Conservation (phyloP, 345 rosid species). For the Acer campestre region DNA sequence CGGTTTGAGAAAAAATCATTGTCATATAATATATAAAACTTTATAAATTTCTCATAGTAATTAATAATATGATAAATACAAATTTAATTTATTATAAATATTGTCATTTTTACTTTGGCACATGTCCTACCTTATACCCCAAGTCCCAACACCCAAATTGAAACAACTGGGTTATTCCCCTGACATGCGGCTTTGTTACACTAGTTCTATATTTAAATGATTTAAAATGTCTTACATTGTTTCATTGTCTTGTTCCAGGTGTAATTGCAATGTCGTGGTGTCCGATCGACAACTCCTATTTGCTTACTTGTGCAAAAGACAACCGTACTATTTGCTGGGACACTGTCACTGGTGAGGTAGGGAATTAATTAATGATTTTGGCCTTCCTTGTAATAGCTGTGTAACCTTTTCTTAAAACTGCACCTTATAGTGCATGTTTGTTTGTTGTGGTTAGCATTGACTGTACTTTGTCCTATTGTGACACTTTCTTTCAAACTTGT, state of each 20-base stretch:
- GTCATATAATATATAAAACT: too few relatives aligned
- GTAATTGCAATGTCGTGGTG: conserved; percentile 99
- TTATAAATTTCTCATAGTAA: too few relatives aligned
- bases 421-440: background rate
- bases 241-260: conserved; percentile 47
- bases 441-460: background rate
- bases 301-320: conserved; percentile 97
- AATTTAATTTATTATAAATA: too few relatives aligned
- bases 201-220: background rate
- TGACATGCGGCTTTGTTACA: too few relatives aligned
- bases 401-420: conserved; percentile 1
- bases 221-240: conserved; percentile 4
- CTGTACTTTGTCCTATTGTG: conserved; percentile 5
- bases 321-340: conserved; percentile 99
- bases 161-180: too few relatives aligned
- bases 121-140: too few relatives aligned
- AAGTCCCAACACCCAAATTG: too few relatives aligned
- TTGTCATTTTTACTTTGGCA: too few relatives aligned
- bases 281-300: conserved; percentile 87
- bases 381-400: background rate
- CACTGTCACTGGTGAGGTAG: conserved; percentile 84
- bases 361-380: conserved; percentile 14
- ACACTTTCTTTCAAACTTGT: conserved; percentile 1
- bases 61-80: too few relatives aligned
- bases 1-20: too few relatives aligned